Evolutionary conservation across 441 rosid species (phyloP).

Genomic region (Erodium chrysanthum): DNA sequence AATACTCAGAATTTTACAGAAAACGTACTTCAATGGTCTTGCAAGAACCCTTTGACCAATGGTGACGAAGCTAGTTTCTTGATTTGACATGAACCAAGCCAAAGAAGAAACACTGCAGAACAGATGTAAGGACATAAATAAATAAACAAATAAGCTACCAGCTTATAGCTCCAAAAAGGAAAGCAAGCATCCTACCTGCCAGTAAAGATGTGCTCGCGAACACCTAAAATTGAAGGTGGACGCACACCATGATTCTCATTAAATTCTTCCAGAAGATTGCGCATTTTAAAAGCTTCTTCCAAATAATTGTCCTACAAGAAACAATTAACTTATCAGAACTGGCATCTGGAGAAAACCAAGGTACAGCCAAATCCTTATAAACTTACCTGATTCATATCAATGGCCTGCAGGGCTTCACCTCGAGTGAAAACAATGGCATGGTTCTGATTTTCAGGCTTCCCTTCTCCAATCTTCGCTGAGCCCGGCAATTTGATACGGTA

Average conservation of each 20-base stretch:
- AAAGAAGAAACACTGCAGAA: slow-evolving; percentile 78
- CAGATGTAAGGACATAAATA: neutral
- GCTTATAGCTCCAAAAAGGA: neutral
- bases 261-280: slow-evolving; percentile 88
- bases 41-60: slow-evolving; percentile 95
- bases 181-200: slow-evolving; percentile 43
- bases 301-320: slow-evolving; percentile 71
- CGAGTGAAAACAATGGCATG: slow-evolving; percentile 75
- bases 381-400: slow-evolving; percentile 89
- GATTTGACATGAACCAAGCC: slow-evolving; percentile 97
- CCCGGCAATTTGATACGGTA: slow-evolving; percentile 85
- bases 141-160: neutral
- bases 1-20: neutral
- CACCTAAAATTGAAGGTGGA: slow-evolving; percentile 81
- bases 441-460: slow-evolving; percentile 91
- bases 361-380: neutral
- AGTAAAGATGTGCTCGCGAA: slow-evolving; percentile 89
- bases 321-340: slow-evolving; percentile 3
- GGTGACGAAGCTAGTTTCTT: slow-evolving; percentile 90
- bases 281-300: slow-evolving; percentile 97
- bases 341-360: no score
- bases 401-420: slow-evolving; percentile 90
- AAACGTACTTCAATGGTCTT: slow-evolving; percentile 70
- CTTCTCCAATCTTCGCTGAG: slow-evolving; percentile 79
- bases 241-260: slow-evolving; percentile 90